Percentiles rank a stretch among this genome's conserved stretches.
Conservation (phyloP, 2,329 filamentous ascomycete genomes). For the Aspergillus fructus region DNA sequence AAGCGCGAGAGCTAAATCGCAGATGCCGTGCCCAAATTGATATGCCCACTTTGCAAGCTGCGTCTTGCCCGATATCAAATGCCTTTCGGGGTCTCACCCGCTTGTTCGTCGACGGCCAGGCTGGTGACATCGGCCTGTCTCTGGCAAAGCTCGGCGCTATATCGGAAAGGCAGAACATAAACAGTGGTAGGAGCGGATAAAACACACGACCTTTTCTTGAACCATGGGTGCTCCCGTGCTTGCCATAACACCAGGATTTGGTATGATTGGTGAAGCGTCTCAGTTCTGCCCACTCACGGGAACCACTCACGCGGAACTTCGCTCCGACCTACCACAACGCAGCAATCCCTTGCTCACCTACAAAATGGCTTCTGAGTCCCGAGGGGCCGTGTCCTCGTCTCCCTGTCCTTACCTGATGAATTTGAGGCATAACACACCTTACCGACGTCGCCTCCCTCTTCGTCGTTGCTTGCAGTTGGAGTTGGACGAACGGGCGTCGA, state of each 20-base stretch:
- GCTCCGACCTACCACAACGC: conserved; percentile 8
- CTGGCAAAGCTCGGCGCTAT: not conserved
- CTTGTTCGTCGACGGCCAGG: not conserved
- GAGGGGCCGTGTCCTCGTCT: not conserved
- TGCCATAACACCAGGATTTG: not conserved
- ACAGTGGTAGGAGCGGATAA: not conserved
- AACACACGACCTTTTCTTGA: not conserved
- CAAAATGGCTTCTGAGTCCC: not conserved
- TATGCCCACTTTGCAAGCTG: not conserved
- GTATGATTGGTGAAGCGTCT: not conserved
- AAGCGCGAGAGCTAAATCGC: not conserved
- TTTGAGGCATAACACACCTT: not conserved
- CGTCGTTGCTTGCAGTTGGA: not conserved
- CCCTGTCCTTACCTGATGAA: not conserved
- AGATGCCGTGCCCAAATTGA: not conserved
- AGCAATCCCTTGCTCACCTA: not conserved
- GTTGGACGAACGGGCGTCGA: not conserved
- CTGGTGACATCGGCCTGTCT: not conserved
- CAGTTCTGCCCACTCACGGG: not conserved
- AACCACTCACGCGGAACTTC: not conserved
- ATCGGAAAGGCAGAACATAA: not conserved
- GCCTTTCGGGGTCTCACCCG: not conserved
- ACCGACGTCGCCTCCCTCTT: not conserved
- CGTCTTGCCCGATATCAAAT: not conserved
- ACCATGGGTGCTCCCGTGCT: not conserved